Evolutionary conservation across 2,329 filamentous ascomycete species (phyloP).

Genomic region (Scytalidium lignicola): DNA sequence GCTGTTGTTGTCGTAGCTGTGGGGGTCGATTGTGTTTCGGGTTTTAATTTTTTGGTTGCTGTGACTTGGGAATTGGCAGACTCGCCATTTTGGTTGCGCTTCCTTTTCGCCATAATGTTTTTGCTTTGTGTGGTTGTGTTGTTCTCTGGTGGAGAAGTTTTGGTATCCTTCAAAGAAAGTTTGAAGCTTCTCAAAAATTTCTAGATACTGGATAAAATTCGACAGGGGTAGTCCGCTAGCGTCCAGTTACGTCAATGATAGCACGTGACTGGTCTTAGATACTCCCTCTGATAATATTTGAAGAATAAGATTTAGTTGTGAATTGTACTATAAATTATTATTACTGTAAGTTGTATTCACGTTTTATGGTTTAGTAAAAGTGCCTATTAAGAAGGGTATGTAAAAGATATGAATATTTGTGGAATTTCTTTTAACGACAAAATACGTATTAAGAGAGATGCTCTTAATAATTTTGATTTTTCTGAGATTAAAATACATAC

Average conservation of each 20-base stretch:
- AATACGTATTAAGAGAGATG: too few relatives aligned
- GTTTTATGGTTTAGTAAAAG: too few relatives aligned
- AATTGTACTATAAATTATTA: too few relatives aligned
- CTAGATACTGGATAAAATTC: background rate
- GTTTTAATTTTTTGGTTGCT: background rate
- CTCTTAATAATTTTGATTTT: too few relatives aligned
- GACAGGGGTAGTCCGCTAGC: background rate
- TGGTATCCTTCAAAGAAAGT: background rate
- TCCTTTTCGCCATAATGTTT: slow-evolving; percentile 27
- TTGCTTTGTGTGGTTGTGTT: background rate
- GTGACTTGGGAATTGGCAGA: slow-evolving; percentile 1
- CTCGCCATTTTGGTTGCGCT: slow-evolving; percentile 20
- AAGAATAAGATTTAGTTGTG: too few relatives aligned
- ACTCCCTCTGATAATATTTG: too few relatives aligned
- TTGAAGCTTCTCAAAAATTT: background rate
- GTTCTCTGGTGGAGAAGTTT: too few relatives aligned
- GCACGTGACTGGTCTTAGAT: background rate
- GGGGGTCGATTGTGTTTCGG: slow-evolving; percentile 14
- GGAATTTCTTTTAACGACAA: too few relatives aligned
- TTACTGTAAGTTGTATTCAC: too few relatives aligned
- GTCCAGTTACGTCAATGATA: background rate
- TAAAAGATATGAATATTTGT: too few relatives aligned
- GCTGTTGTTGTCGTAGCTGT: slow-evolving; percentile 4
- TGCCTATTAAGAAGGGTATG: too few relatives aligned
- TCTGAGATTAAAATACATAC: too few relatives aligned